Evolutionary conservation across 2,329 filamentous ascomycete species (phyloP).

Genomic region (Fusarium kyushuense): DNA sequence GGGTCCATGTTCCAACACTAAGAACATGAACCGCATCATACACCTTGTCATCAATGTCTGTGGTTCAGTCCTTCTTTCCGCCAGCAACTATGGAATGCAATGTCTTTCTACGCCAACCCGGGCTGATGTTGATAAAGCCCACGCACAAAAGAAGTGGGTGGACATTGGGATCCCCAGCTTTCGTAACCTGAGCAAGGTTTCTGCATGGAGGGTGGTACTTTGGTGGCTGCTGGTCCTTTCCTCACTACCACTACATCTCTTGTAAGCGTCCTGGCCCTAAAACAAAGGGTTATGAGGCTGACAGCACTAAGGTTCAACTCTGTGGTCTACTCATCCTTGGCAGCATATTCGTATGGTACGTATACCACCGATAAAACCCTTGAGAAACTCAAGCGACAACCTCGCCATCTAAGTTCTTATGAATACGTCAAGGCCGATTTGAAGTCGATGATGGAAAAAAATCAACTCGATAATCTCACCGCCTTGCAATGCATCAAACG

Average conservation of each 20-base stretch:
- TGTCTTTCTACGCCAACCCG: neutral
- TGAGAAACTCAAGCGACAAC: fast-evolving
- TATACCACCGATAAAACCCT: fast-evolving
- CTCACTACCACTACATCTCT: fast-evolving
- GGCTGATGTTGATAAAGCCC: neutral
- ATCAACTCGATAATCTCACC: neutral
- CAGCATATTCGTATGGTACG: fast-evolving
- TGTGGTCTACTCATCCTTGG: neutral
- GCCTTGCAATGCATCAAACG: neutral
- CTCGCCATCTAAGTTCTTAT: too few relatives aligned
- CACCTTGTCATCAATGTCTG: neutral
- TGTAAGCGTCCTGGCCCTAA: fast-evolving
- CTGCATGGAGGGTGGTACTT: fast-evolving
- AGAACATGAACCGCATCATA: neutral
- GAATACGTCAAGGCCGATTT: too few relatives aligned
- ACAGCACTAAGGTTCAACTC: neutral
- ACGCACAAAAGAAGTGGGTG: neutral
- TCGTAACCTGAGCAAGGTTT: neutral
- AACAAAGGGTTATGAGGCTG: fast-evolving
- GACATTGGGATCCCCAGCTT: neutral
- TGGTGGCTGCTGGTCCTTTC: neutral
- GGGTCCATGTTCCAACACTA: neutral
- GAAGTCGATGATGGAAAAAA: neutral
- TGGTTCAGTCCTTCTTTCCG: neutral
- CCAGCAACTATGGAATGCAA: conserved; percentile 3